Evolutionary conservation across 2,329 filamentous ascomycete genomes (phyloP), one percentile per base, ranked within the genome.

Genomic region (Fusarium paranaense): DNA sequence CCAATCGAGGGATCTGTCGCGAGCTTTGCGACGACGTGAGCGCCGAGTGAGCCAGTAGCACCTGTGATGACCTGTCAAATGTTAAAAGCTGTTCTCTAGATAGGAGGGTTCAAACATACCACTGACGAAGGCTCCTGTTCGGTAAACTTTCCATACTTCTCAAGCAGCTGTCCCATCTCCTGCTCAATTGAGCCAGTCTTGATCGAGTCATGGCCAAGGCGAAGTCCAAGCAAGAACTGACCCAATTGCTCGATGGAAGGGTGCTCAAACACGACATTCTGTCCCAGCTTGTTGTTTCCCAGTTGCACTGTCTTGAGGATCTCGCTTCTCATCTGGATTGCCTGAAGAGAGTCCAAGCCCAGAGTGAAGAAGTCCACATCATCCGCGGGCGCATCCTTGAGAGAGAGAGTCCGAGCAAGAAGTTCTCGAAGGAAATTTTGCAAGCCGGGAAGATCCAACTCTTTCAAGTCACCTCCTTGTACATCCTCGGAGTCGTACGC

Each of bases 211-310:
- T 71, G 13, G 2, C 85, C 86, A 4, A 79, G 81, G 2, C 84
- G 80, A 6, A 90, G 77, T 0, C 82, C 78, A 50, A 83, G 77
- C 0, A 91, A 78, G 68, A 87, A 83, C 2, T 76, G 77, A 5
- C 87, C 83, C 20, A 91, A 79, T 33, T 81, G 81, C 14, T 80
- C 75, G 37, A 90, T 80, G 4, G 86, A 89, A 0, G 87, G 87
- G 57, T 87, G 83, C 45, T 92, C 90, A 66, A 90, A 92, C 0
- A 90, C 86, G 2, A 91, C 82, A 64, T 90, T 92, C 56, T 88
- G 86, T 0, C 85, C 84, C 3, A 91, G 78, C 32, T 82, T 80
- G 11, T 84, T 80, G 0, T 84, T 85, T 7, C 84, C 82, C 9
- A 89, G 72, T 38, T 89, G 84, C 3, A 92, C 77, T 0, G 86